Evolutionary conservation across 257 asterid species (phyloP), one percentile per base, ranked within the genome.

Genomic region (Thymus mandschuricus): DNA sequence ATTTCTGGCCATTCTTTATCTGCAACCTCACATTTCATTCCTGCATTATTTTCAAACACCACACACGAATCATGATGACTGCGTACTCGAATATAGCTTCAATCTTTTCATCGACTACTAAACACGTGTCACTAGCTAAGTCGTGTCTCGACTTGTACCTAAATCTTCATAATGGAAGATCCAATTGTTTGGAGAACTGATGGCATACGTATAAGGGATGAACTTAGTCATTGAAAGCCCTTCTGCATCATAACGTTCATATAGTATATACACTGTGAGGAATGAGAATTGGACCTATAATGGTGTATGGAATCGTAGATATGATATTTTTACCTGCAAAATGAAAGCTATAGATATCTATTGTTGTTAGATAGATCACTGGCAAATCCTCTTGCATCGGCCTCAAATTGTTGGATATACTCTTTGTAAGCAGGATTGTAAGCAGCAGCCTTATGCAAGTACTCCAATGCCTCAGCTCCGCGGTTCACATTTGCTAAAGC

Each of bases 401-500:
- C 72, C 77, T 88, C 88, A 60, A 82, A 62, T 43, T 80, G 76
- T 60, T 89, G 82, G n/a, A 92, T 68, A 58, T 78, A 81, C 33
- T 45, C 71, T 12, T 55, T 71, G 75, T 79, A 90, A 6, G 80
- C 63, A n/a, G 96, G 82, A 81, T 88, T 78, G 70, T 87, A 88
- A 63, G 87, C 91, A 55, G 72, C 76, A 21, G 78, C 86, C 86
- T 70, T 83, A 61, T 83, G 88, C 88, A 88, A 81, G 81, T 85
- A 83, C 81, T 81, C 64, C 66, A 70, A 65, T 35, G 97, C 92
- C 77, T 92, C 92, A 5, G 73, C 84, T 81, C 86, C 86, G 65
- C 91, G 87, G 30, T 83, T 83, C 76, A 76, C 83, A 57, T 38
- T 68, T 46, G 57, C 43, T 62, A 91, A 79, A 73, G 93, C 83